These are phyloP conservation scores for Vanilla planifolia DNA, from an alignment of 106 monocot species.

Conservation along the genomic window DNA sequence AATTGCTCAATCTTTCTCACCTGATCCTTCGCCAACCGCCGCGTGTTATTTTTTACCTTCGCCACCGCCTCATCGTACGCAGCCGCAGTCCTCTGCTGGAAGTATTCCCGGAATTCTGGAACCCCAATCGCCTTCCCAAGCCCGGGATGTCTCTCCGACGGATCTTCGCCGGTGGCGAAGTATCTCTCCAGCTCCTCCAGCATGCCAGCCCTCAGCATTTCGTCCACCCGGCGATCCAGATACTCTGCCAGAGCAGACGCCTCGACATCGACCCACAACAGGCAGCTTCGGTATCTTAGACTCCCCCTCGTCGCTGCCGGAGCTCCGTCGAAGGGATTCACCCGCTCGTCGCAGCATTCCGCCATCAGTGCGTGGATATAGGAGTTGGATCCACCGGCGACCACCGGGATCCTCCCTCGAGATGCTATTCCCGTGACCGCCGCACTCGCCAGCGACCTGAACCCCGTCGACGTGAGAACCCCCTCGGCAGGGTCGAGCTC, in stretches of 20 bases:
- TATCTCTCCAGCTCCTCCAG: conserved; percentile 69
- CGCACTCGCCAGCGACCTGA: conserved; percentile 37
- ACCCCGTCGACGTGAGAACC: conserved; percentile 47
- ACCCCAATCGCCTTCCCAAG: conserved; percentile 79
- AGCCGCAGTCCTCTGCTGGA: conserved; percentile 9
- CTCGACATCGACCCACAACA: conserved; percentile 80
- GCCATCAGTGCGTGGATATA: conserved; percentile 53
- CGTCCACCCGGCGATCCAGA: conserved; percentile 86
- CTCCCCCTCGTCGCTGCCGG: neutral
- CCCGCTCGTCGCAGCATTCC: conserved; percentile 9
- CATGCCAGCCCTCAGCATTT: conserved; percentile 79
- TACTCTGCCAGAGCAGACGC: conserved; percentile 40
- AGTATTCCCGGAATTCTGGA: conserved; percentile 59
- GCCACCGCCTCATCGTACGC: conserved; percentile 39
- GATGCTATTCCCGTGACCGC: conserved; percentile 28
- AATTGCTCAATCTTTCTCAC: conserved; percentile 64
- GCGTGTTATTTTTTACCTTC: conserved; percentile 69
- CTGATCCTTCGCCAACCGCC: conserved; percentile 71
- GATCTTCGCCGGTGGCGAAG: conserved; percentile 22
- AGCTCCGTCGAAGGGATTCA: conserved; percentile 27
- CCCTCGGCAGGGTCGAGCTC: conserved; percentile 43
- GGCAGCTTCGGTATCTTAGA: conserved; percentile 45
- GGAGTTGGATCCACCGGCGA: conserved; percentile 95
- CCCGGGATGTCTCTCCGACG: conserved; percentile 32
- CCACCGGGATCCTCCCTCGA: conserved; percentile 38